A percentile compares a stretch with the other conserved stretches of the same genome.
Evolutionary conservation across 148 eudicot species (phyloP).

Genomic region (Persicaria maculosa): DNA sequence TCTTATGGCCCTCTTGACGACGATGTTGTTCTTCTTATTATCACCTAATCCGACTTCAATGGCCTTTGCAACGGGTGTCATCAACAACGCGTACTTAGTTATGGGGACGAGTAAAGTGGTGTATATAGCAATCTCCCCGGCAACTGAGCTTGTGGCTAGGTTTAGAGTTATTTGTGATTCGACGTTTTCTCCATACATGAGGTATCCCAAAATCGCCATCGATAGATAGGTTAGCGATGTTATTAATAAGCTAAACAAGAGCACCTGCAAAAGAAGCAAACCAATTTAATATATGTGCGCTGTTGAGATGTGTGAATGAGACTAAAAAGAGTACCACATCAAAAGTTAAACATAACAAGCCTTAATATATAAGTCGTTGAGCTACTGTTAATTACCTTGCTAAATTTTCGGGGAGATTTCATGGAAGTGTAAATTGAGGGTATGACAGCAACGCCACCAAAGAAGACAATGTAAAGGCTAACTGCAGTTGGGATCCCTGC

Average conservation of each 20-base stretch:
- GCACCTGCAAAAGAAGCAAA: slow-evolving; percentile 18
- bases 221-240: slow-evolving; percentile 16
- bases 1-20: slow-evolving; percentile 16
- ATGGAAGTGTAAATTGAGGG: slow-evolving; percentile 30
- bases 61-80: slow-evolving; percentile 31
- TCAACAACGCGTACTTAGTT: slow-evolving; percentile 26
- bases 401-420: slow-evolving; percentile 19
- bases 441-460: slow-evolving; percentile 28
- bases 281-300: not conserved
- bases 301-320: not conserved
- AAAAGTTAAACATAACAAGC: too few species aligned
- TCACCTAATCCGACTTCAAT: slow-evolving; percentile 22
- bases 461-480: slow-evolving; percentile 29
- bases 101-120: slow-evolving; percentile 34
- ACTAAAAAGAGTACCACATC: too few species aligned
- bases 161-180: slow-evolving; percentile 26
- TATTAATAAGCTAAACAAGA: slow-evolving; percentile 22
- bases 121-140: slow-evolving; percentile 31
- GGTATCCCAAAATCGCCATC: slow-evolving; percentile 23
- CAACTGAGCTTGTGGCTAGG: slow-evolving; percentile 18
- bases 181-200: slow-evolving; percentile 26
- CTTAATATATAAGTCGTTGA: too few species aligned
- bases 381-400: slow-evolving; percentile 28
- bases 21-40: slow-evolving; percentile 11
- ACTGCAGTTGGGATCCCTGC: slow-evolving; percentile 21